Evolutionary conservation across 768 basidiomycete genomes (phyloP).

Genomic region (Phanerochaete carnosa): DNA sequence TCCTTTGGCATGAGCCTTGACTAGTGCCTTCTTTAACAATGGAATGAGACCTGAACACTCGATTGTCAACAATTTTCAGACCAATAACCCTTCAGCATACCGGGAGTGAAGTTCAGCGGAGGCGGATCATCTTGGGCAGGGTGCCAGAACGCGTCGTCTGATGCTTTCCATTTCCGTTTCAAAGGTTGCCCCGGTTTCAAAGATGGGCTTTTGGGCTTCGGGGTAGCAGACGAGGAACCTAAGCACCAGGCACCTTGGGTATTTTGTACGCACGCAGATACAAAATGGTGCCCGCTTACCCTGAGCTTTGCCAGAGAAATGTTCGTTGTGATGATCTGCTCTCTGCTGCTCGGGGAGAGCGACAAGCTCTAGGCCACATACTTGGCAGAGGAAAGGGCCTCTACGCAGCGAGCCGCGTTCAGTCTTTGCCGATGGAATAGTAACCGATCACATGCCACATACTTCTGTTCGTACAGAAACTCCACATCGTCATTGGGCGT

Average conservation of each 20-base stretch:
- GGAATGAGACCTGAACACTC: constrained; percentile 55
- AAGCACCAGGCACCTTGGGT: too few species aligned
- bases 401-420: background rate
- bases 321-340: constrained; percentile 53
- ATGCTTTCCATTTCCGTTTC: background rate
- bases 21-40: constrained; percentile 53
- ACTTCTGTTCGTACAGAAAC: constrained; percentile 13
- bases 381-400: constrained; percentile 37
- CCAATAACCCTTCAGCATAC: constrained; percentile 30
- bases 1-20: constrained; percentile 48
- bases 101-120: constrained; percentile 59
- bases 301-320: constrained; percentile 30
- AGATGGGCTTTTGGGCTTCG: background rate
- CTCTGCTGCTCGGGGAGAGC: constrained; percentile 36
- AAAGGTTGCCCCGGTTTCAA: background rate
- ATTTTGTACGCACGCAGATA: too few species aligned
- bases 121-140: constrained; percentile 41
- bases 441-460: background rate
- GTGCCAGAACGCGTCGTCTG: constrained; percentile 63
- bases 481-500: constrained; percentile 15
- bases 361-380: constrained; percentile 46
- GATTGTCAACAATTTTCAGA: background rate
- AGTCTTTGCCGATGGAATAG: background rate
- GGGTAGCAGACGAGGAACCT: too few species aligned
- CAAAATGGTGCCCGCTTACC: background rate